Conservation (phyloP, 345 rosid species). For the Iberis pinnata region DNA sequence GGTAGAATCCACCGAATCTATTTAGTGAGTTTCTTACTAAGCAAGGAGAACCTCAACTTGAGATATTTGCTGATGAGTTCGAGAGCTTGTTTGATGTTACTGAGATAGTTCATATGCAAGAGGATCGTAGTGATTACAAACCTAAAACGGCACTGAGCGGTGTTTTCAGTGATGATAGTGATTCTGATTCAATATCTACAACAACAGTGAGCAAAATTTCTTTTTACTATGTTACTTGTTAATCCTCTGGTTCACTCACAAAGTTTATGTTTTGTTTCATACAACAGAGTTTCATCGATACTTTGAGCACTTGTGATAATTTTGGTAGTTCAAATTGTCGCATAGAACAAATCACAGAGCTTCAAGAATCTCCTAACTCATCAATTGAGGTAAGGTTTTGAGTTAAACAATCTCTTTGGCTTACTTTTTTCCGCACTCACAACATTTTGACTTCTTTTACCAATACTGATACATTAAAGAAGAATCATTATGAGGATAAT, state of each 20-base stretch:
- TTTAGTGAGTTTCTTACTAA: no score
- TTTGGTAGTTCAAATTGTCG: slow-evolving; percentile 15
- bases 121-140: slow-evolving; percentile 9
- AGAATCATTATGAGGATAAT: neutral
- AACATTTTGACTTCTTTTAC: neutral
- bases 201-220: slow-evolving; percentile 16
- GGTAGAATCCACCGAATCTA: no score
- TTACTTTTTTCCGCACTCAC: neutral
- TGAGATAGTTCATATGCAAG: no score
- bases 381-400: slow-evolving; percentile 4
- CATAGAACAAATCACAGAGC: slow-evolving; percentile 1
- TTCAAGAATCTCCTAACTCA: slow-evolving; percentile 1
- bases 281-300: neutral
- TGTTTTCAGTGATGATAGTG: neutral
- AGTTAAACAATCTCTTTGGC: neutral
- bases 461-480: neutral
- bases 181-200: neutral
- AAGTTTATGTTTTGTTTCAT: neutral
- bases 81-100: no score
- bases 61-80: no score
- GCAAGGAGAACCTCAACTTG: no score
- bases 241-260: slow-evolving; percentile 5
- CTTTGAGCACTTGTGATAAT: slow-evolving; percentile 16
- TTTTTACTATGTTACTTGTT: no score
- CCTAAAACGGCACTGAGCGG: slow-evolving; percentile 12